Percentiles rank a stretch among this genome's conserved stretches.
Conservation (phyloP, 2,329 filamentous ascomycete genomes). For the Sporothrix phasma region DNA sequence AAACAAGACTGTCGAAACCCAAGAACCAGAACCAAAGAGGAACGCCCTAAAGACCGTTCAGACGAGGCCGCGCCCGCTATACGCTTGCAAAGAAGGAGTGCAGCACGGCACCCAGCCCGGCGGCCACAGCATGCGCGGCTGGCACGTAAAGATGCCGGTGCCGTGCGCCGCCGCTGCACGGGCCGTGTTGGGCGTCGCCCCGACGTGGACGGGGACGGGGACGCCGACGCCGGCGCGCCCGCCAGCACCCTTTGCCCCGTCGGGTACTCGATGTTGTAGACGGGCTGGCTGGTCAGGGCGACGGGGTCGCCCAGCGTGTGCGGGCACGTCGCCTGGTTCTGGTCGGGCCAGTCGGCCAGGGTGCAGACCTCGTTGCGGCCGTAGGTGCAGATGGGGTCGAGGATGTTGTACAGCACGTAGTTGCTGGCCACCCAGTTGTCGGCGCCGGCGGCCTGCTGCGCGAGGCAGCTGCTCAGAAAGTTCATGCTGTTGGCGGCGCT, state of each 20-base stretch:
- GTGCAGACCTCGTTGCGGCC: conserved; percentile 38
- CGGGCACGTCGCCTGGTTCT: conserved; percentile 37
- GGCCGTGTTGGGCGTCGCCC: neutral
- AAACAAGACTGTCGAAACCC: neutral
- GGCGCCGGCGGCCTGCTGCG: conserved; percentile 20
- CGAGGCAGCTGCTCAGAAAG: conserved; percentile 38
- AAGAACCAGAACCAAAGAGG: neutral
- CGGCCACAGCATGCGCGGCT: neutral
- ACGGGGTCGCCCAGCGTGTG: conserved; percentile 32
- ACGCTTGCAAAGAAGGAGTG: neutral
- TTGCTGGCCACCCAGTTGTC: conserved; percentile 40
- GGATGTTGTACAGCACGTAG: conserved; percentile 41
- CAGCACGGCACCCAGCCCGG: neutral
- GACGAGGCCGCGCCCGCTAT: too few relatives aligned
- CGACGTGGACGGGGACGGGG: too few relatives aligned
- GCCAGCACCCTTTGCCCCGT: conserved; percentile 34
- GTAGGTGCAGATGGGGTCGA: conserved; percentile 37
- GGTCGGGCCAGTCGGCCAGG: conserved; percentile 33
- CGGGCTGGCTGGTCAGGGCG: conserved; percentile 29
- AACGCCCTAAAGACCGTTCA: too few relatives aligned
- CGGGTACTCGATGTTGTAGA: conserved; percentile 39
- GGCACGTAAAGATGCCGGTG: neutral
- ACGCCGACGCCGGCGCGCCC: conserved; percentile 4
- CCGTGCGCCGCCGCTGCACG: neutral
- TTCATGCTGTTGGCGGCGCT: conserved; percentile 44